Evolutionary conservation across 495 filamentous ascomycete genomes (phyloP).

Genomic region (Poronia punctata): DNA sequence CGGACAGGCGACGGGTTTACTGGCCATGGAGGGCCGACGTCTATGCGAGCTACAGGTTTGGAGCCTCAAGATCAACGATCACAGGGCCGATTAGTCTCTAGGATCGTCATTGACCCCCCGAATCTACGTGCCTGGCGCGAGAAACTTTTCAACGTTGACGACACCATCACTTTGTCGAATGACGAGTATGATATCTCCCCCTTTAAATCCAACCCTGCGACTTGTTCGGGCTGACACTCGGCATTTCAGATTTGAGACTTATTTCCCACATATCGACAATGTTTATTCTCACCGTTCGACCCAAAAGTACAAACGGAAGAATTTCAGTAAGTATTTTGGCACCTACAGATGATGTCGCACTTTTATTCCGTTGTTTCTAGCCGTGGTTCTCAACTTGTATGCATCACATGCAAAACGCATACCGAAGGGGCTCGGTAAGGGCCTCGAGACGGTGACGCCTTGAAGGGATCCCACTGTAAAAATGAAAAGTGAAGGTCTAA

Average conservation of each 20-base stretch:
- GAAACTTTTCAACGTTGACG: constrained; percentile 70
- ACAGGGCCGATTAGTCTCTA: constrained; percentile 49
- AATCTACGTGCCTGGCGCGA: constrained; percentile 67
- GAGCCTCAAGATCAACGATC: constrained; percentile 34
- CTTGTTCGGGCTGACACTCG: too few relatives aligned
- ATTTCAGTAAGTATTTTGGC: constrained; percentile 44
- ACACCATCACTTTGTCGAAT: constrained; percentile 66
- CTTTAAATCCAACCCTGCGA: too few relatives aligned
- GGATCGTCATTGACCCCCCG: constrained; percentile 58
- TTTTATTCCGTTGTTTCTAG: too few relatives aligned
- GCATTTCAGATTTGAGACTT: constrained; percentile 64
- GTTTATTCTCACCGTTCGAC: constrained; percentile 88
- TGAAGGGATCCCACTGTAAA: too few relatives aligned
- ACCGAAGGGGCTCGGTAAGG: too few relatives aligned
- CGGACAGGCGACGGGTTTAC: constrained; percentile 22
- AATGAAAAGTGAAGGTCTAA: neutral
- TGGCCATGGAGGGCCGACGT: constrained; percentile 10
- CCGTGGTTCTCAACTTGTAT: too few relatives aligned
- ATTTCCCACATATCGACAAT: constrained; percentile 88
- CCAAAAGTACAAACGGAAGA: constrained; percentile 76
- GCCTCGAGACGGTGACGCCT: too few relatives aligned
- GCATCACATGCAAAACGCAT: too few relatives aligned
- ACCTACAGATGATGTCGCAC: neutral
- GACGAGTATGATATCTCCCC: constrained; percentile 58
- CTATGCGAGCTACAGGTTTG: constrained; percentile 17